These are phyloP conservation scores for Alternaria postmessia DNA, from an alignment of 2,329 filamentous ascomycete species.

Conservation along the genomic window DNA sequence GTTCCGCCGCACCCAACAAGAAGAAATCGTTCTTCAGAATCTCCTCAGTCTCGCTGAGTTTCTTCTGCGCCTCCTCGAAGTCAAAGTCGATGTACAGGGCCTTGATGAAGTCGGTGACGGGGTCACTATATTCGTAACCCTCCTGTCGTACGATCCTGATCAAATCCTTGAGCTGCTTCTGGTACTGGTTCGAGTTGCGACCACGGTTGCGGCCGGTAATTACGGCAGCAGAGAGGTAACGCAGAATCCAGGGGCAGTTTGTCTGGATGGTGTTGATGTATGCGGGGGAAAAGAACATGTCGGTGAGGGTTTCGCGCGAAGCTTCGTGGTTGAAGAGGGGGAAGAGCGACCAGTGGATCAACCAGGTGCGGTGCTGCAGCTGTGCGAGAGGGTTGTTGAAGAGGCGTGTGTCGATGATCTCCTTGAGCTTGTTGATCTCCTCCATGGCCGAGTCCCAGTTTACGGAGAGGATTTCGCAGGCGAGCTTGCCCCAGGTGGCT, in stretches of 20 bases:
- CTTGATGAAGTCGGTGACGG: constrained; percentile 94
- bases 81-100: constrained; percentile 96
- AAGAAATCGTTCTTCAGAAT: constrained; percentile 96
- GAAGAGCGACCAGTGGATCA: constrained; percentile 98
- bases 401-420: constrained; percentile 88
- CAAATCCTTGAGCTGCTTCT: constrained; percentile 98
- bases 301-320: constrained; percentile 87
- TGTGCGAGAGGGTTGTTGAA: constrained; percentile 97
- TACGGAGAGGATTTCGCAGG: constrained; percentile 90
- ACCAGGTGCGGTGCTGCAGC: constrained; percentile 94
- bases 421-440: constrained; percentile 70
- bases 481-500: constrained; percentile 97
- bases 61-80: constrained; percentile 94
- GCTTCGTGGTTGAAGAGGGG: constrained; percentile 98
- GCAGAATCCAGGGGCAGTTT: constrained; percentile 92
- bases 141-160: constrained; percentile 96
- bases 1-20: constrained; percentile 81
- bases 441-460: constrained; percentile 89
- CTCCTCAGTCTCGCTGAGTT: constrained; percentile 85
- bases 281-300: constrained; percentile 94
- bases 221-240: constrained; percentile 92
- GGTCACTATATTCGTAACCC: constrained; percentile 96
- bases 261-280: constrained; percentile 99
- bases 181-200: constrained; percentile 86
- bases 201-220: constrained; percentile 79